Conservation (phyloP, 441 rosid species). For the Bocquillonia castaneifolia region DNA sequence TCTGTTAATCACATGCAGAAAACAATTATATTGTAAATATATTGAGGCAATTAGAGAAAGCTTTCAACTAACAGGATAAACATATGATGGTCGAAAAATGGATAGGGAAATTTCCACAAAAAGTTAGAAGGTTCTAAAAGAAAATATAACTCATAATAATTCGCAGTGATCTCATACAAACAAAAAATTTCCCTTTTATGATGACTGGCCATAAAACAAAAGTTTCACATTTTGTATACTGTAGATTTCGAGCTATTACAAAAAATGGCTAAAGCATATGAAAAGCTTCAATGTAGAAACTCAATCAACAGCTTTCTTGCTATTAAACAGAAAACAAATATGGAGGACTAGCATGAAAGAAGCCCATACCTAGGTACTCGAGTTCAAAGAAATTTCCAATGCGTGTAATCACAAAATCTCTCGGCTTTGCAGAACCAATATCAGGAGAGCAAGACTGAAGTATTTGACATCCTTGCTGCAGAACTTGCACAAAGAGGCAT, state of each 20-base stretch:
- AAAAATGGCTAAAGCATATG: neutral
- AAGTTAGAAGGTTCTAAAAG: neutral
- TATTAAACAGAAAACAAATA: constrained; percentile 4
- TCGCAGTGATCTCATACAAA: neutral
- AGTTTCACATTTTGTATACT: neutral
- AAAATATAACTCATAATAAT: neutral
- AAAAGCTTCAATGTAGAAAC: constrained; percentile 1
- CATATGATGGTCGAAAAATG: neutral
- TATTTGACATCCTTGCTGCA: constrained; percentile 98
- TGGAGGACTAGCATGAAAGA: constrained; percentile 12
- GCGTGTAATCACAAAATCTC: constrained; percentile 89
- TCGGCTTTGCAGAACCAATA: constrained; percentile 70
- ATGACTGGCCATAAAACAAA: neutral
- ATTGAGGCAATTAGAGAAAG: constrained; percentile 1
- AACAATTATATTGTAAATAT: neutral
- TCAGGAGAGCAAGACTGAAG: constrained; percentile 87
- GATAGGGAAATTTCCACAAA: neutral
- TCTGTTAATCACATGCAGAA: constrained; percentile 42
- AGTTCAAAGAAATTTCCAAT: constrained; percentile 96
- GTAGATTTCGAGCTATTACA: neutral
- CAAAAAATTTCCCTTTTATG: no score
- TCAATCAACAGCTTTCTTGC: neutral
- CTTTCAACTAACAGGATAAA: neutral
- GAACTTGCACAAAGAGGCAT: constrained; percentile 93
- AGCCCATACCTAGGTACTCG: constrained; percentile 76